Evolutionary conservation across 495 filamentous ascomycete species (phyloP), one percentile per base, ranked within the genome.

Genomic region (Daldinia loculata): DNA sequence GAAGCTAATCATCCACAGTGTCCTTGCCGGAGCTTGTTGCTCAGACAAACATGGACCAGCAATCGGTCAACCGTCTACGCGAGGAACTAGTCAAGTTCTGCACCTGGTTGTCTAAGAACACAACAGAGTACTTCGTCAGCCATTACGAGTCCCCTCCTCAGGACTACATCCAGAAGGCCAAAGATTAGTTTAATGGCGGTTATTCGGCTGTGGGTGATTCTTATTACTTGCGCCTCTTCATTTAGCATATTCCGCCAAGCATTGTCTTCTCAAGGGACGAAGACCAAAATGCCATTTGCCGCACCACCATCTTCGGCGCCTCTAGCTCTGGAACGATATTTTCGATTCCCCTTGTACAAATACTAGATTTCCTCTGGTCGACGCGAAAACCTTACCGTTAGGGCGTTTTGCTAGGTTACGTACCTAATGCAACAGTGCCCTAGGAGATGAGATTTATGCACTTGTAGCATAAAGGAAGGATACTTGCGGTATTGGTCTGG

Each of bases 21-120:
- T 89, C 90, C 7, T 88, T 99, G 70, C 95, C 96, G 0, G 95
- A 99, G 78, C 88, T 98, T 29, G 88, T 99, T 69, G 94, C 93
- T 17, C 94, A 98, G 77, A 99, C 95, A 32, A 97, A 97, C 79
- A 97, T 99, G 95, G 95, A 98, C 75, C 82, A 88, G 27, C 93
- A 94, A 78, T 92, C 92, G 8, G 92, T 95, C 56, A 91, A 89
- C 68, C 90, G 93, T 39, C 87, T 98, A 11, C 90, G 93, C 11
- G 93, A 97, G 67, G 95, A 99, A 72, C 83, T 98, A 17, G 84
- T 86, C 41, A 93, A 91, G 79, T 86, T 99, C 71, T 90, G 90
- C 5, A 82, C 86, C 39, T 99, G 92, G 91, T 81, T 99, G 64
- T 86, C 88, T 24, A 90, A 89, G 63, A 89, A 96, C 74, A 86